Evolutionary conservation across 306 rosid species (phyloP).

Genomic region (Lupinus albus): DNA sequence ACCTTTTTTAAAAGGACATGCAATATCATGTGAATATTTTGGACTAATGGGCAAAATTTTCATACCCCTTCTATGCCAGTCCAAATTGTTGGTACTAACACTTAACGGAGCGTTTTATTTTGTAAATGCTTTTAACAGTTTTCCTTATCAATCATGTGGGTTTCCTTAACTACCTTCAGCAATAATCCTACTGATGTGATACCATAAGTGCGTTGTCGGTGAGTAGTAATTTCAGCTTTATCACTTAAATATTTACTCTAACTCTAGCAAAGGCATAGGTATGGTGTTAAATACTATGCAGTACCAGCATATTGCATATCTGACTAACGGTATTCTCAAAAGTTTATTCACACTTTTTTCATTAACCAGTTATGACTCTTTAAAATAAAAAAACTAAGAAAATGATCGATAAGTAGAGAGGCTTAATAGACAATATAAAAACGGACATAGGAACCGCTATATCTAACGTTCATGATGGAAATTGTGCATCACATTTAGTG

Average conservation of each 20-base stretch:
- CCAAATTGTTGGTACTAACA: no score
- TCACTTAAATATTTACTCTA: slow-evolving; percentile 5
- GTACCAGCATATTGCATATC: slow-evolving; percentile 19
- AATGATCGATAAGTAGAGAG: no score
- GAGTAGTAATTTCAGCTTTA: slow-evolving; percentile 23
- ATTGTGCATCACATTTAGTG: not conserved
- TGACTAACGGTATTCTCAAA: no score
- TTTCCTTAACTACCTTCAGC: not conserved
- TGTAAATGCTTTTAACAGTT: slow-evolving; percentile 6
- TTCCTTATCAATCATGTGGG: slow-evolving; percentile 19
- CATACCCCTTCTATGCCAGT: no score
- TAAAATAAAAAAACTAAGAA: no score
- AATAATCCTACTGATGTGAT: not conserved
- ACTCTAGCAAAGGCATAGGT: not conserved
- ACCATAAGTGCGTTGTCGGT: slow-evolving; percentile 17
- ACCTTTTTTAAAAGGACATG: no score
- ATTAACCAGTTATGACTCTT: no score
- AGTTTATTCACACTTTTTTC: no score
- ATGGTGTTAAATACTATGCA: slow-evolving; percentile 26
- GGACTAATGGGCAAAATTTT: no score
- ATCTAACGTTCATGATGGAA: slow-evolving; percentile 10
- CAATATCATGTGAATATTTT: no score
- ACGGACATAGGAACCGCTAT: not conserved
- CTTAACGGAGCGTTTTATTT: slow-evolving; percentile 1
- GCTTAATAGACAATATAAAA: not conserved